Evolutionary conservation across 2,329 filamentous ascomycete species (phyloP), one percentile per base, ranked within the genome.

Genomic region (Lecanosticta acicola): DNA sequence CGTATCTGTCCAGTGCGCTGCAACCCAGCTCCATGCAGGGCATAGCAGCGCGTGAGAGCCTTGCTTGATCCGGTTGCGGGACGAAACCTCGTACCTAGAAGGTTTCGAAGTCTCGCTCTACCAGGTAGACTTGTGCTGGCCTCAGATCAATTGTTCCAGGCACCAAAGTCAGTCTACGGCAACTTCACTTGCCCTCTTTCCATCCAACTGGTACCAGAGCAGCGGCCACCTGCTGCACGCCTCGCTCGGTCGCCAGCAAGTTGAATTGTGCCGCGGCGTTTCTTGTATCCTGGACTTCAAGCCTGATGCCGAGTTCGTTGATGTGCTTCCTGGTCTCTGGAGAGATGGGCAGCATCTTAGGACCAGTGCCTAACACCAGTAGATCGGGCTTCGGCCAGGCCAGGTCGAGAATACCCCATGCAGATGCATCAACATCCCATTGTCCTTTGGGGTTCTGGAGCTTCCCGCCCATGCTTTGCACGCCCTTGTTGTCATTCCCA

Each of bases 221-320:
- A 2, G 88, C 91, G 20, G 89, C 91, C 51, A 97, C 82, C 59
- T 91, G 84, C 16, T 81, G 76, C 4, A 93, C 81, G 1, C 93
- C 91, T 41, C 93, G 75, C 71, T 98, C 93, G 14, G 89, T 97
- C n/a, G 89, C 91, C 44, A 98, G 71, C 60, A 98, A 66, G 64
- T 98, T 98, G 67, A 93, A 98, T 66, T 96, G 89, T 26, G 90
- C 85, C 1, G 91, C 87, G 7, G 93, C 93, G 68, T 97, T 97
- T 53, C 88, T 76, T 24, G 93, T 97, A 69, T 97, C 93, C 61
- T 91, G 78, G 3, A 96, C 77, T 61, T 98, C 93, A 3, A 97
- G 75, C 46, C 87, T 76, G 57, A 97, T 85, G 0, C 93, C 93
- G 34, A 97, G 68, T 21, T 79, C 77, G 51, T 83, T 84, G 46